phyloP scores from a whole-genome alignment of 805 yeast species.

The Metschnikowia drakensbergensis region DNA sequence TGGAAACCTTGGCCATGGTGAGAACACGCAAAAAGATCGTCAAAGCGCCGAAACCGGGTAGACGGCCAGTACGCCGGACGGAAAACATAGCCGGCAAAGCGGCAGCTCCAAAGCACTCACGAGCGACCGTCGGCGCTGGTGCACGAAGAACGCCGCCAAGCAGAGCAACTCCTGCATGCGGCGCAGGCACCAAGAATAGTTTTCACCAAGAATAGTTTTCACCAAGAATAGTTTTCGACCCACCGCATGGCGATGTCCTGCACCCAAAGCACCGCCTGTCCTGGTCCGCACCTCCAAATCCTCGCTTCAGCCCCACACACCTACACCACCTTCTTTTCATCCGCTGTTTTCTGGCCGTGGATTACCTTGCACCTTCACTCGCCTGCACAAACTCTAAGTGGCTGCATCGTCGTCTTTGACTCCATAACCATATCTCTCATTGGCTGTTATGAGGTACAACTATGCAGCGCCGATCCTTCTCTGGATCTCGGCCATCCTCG shows the following conservation, averaged over 20 bases:
- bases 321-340: neutral
- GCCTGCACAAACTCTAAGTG: neutral
- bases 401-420: neutral
- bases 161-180: too few relatives aligned
- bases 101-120: too few relatives aligned
- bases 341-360: neutral
- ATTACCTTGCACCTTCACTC: neutral
- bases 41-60: too few relatives aligned
- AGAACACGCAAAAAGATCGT: too few relatives aligned
- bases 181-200: too few relatives aligned
- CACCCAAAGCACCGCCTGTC: constrained; percentile 2
- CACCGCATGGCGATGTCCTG: neutral
- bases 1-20: too few relatives aligned
- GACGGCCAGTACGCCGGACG: too few relatives aligned
- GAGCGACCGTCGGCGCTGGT: too few relatives aligned
- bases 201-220: too few relatives aligned
- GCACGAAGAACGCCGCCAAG: too few relatives aligned
- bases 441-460: neutral
- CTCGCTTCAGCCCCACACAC: constrained; percentile 2
- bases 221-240: neutral
- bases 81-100: too few relatives aligned
- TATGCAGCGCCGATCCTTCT: neutral
- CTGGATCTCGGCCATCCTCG: constrained; percentile 7
- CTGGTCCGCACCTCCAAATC: neutral
- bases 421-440: neutral